Percentiles rank a stretch among this genome's conserved stretches.
phyloP scores from a whole-genome alignment of 345 rosid species.

The Balakata baccata region DNA sequence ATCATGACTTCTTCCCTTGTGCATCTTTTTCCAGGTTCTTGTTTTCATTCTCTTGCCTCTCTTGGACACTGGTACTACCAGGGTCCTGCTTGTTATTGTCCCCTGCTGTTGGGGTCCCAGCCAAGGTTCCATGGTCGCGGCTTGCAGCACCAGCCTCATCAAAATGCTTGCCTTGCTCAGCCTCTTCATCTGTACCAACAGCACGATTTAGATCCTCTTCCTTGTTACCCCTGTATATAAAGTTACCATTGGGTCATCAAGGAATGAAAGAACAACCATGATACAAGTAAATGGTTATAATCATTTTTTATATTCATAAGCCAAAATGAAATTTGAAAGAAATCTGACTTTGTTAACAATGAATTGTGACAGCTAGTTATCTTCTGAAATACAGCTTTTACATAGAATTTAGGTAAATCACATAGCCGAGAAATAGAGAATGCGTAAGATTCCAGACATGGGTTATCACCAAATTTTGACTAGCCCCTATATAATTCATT shows the following conservation, averaged over 20 bases:
- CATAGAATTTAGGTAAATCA: not conserved
- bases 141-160: constrained; percentile 32
- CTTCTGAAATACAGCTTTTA: not conserved
- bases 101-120: constrained; percentile 22
- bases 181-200: constrained; percentile 39
- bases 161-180: constrained; percentile 34
- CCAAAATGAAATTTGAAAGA: not conserved
- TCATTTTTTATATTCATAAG: not conserved
- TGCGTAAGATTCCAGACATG: not conserved
- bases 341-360: not conserved
- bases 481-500: not conserved
- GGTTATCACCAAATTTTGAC: not conserved
- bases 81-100: constrained; percentile 13
- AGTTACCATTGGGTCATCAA: not conserved
- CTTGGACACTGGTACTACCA: not conserved
- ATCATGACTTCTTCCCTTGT: constrained; percentile 13
- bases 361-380: not conserved
- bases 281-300: not conserved
- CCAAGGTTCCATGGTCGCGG: constrained; percentile 2
- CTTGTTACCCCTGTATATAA: constrained; percentile 44
- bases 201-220: constrained; percentile 32
- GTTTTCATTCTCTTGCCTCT: constrained; percentile 11
- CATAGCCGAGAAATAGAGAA: not conserved
- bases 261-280: not conserved
- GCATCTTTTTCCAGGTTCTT: constrained; percentile 16